phyloP scores from a whole-genome alignment of 208 protist species.

The Wallacemonas sp. region DNA sequence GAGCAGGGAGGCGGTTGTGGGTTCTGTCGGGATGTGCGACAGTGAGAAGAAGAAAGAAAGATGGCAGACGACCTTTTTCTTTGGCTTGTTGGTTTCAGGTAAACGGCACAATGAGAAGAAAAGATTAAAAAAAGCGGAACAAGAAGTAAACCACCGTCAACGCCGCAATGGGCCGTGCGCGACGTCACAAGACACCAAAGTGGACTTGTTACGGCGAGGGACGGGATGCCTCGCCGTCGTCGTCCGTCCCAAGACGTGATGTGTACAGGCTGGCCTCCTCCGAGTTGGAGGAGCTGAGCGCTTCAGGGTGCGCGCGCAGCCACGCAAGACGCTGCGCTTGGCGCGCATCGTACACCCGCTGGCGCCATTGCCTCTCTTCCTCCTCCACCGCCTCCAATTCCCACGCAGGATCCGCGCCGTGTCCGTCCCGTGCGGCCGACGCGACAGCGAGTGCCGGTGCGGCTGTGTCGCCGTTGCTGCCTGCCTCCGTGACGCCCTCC shows the following conservation, averaged over 20 bases:
- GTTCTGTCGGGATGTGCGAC: no score
- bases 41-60: no score
- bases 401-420: background rate
- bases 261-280: conserved; percentile 7
- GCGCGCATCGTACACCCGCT: conserved; percentile 1
- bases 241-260: background rate
- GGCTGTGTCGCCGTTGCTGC: background rate
- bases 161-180: no score
- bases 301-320: conserved; percentile 1
- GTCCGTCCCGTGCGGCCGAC: no score
- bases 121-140: background rate
- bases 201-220: no score
- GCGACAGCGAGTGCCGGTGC: no score
- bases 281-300: background rate
- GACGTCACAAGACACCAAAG: no score
- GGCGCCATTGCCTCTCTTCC: conserved; percentile 17
- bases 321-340: conserved; percentile 5
- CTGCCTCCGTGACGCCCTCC: background rate
- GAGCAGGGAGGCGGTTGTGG: no score
- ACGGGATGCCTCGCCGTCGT: background rate
- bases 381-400: conserved; percentile 8
- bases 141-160: background rate
- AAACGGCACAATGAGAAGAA: background rate
- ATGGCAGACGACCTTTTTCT: conserved; percentile 8
- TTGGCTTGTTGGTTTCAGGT: background rate